These are phyloP conservation scores for Angomonas ambiguus DNA, from an alignment of 208 protist genomes.

Conservation along the genomic window DNA sequence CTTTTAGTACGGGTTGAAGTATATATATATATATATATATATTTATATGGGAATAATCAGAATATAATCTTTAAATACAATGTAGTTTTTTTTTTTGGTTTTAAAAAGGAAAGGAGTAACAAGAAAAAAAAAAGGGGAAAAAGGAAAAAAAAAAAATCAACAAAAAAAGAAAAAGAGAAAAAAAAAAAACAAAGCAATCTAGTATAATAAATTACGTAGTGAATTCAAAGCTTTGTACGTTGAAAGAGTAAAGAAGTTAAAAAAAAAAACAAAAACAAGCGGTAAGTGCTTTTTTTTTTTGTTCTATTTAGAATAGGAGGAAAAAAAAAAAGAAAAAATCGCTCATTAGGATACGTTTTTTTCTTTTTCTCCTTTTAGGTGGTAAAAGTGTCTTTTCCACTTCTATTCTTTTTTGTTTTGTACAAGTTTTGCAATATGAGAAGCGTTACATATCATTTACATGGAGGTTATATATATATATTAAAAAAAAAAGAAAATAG, in stretches of 20 bases:
- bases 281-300: background rate
- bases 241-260: background rate
- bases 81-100: background rate
- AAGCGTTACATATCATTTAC: too few species aligned
- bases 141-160: background rate
- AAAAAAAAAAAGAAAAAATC: conserved; percentile 1
- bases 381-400: background rate
- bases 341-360: background rate
- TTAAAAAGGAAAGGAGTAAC: background rate
- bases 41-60: too few species aligned
- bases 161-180: conserved; percentile 19
- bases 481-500: too few species aligned
- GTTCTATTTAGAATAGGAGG: too few species aligned
- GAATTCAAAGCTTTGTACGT: background rate
- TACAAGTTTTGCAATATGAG: too few species aligned
- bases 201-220: background rate
- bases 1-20: too few species aligned
- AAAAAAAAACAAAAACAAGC: conserved; percentile 9
- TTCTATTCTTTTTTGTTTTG: too few species aligned
- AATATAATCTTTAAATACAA: too few species aligned
- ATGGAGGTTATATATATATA: too few species aligned
- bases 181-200: background rate
- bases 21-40: too few species aligned
- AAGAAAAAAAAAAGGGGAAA: background rate
- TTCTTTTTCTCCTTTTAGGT: background rate